Percentiles rank a stretch among this genome's conserved stretches.
phyloP scores from a whole-genome alignment of 352 stramenopile species.

The Phytophthora hybrid region DNA sequence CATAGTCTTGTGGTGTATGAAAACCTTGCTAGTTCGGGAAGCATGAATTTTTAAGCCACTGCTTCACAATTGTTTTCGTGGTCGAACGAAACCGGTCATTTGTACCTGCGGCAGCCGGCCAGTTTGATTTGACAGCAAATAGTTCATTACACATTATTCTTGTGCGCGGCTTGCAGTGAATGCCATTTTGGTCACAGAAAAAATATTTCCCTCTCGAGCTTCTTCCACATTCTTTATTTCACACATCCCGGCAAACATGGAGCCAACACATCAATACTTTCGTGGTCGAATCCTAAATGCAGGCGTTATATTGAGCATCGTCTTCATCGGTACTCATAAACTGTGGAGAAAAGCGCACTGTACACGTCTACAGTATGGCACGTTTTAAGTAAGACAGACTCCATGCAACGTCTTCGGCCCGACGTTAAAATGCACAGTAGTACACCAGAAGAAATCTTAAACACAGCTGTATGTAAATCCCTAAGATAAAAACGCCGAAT shows the following conservation, averaged over 20 bases:
- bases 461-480: not conserved
- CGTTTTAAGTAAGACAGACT: not conserved
- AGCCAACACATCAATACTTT: no score
- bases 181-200: no score
- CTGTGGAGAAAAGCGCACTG: not conserved
- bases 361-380: not conserved
- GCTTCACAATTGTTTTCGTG: not conserved
- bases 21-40: slow-evolving; percentile 11
- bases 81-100: not conserved
- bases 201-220: no score
- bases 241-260: no score
- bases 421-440: not conserved
- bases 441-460: not conserved
- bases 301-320: no score
- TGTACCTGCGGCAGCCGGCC: no score
- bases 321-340: no score
- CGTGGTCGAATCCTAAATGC: no score
- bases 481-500: not conserved
- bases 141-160: no score
- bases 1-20: slow-evolving; percentile 5
- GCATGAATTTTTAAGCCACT: slow-evolving; percentile 8
- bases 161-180: no score
- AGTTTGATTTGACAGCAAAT: no score
- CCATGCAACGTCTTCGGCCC: not conserved
- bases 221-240: no score